Evolutionary conservation across 768 basidiomycete species (phyloP).

Genomic region (Neoboletus magnificus): DNA sequence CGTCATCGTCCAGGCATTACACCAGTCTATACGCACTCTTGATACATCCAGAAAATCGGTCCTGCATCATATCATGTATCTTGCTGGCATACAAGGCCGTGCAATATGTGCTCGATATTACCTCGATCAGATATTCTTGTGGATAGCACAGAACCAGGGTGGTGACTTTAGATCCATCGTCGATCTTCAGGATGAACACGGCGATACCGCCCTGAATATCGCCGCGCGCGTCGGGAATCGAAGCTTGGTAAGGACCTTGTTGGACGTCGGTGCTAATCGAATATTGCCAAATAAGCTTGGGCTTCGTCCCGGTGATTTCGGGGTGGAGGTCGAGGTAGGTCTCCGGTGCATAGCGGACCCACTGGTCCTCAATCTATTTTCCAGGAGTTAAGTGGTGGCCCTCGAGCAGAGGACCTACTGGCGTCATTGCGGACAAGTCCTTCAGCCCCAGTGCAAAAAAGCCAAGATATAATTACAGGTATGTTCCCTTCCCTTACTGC

Average conservation of each 20-base stretch:
- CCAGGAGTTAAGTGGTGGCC: constrained; percentile 68
- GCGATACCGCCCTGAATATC: constrained; percentile 94
- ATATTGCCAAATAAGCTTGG: constrained; percentile 90
- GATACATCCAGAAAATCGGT: constrained; percentile 85
- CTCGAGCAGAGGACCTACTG: constrained; percentile 77
- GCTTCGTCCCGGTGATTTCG: constrained; percentile 90
- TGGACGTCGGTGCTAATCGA: constrained; percentile 93
- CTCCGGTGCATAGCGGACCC: not conserved
- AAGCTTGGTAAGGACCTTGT: constrained; percentile 75
- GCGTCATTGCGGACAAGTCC: constrained; percentile 70
- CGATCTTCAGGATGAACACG: constrained; percentile 91
- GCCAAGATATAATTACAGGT: constrained; percentile 84
- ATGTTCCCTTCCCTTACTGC: constrained; percentile 1
- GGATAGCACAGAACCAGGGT: constrained; percentile 74
- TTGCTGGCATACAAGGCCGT: constrained; percentile 90
- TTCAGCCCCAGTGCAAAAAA: constrained; percentile 78
- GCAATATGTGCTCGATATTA: constrained; percentile 85
- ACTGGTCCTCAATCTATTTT: not conserved
- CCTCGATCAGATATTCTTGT: constrained; percentile 83
- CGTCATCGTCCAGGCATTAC: constrained; percentile 58
- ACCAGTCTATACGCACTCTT: constrained; percentile 78
- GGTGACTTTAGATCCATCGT: constrained; percentile 78
- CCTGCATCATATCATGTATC: constrained; percentile 85
- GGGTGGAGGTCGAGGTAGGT: constrained; percentile 84
- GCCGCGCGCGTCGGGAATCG: constrained; percentile 92